Base-by-base conservation (phyloP, 2,329 filamentous ascomycete genomes). In the Davidsoniella neocaledoniae region DNA sequence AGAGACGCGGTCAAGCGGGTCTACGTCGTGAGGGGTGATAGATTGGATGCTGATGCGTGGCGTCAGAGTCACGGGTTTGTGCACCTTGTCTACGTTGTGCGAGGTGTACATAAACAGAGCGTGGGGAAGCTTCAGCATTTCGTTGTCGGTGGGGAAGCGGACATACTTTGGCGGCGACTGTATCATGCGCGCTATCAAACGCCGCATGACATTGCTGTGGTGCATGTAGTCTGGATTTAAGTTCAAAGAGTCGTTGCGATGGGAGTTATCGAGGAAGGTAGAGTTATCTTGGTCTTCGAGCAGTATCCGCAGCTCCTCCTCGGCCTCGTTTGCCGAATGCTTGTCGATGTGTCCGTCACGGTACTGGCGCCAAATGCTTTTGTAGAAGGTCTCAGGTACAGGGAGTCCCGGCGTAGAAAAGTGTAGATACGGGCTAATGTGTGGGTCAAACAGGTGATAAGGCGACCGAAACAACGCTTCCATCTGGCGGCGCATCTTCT, bases 341-440 rank as follows among this genome's bases (percentile, higher is more conserved):
- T 23, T 25, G 1, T 46, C 43, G 7, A 53, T 36, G 10, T 25
- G 33, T 2, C 19, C 33, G 2, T 53, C 51, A 14, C 49, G 25
- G 23, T 46, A 53, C 39, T 53, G 41, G 5, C 46, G 25, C 9
- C 39, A 29, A 10, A 43, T 36, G 2, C 58, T 53, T 38, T 63
- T 56, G 51, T 60, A 55, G 54, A 77, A 76, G 2, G 65, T 64
- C 1, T 61, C 61, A 0, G 73, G 72, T 0, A 70, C 62, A 0
- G 63, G 55, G 4, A 75, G 52, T 0, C 70, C 72, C 0, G 76
- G 61, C 0, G 67, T 71, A 46, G 73, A 72, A 56, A 81, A 79
- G 57, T 80, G 72, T 1, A 80, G 64, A 47, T 66, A 65, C 0
- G 77, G 68, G 52, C 74, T 78, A 4, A 69, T 74, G 58, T 80